Base-by-base conservation (phyloP, 108 stramenopile genomes). In the Skeletonema menzelii region DNA sequence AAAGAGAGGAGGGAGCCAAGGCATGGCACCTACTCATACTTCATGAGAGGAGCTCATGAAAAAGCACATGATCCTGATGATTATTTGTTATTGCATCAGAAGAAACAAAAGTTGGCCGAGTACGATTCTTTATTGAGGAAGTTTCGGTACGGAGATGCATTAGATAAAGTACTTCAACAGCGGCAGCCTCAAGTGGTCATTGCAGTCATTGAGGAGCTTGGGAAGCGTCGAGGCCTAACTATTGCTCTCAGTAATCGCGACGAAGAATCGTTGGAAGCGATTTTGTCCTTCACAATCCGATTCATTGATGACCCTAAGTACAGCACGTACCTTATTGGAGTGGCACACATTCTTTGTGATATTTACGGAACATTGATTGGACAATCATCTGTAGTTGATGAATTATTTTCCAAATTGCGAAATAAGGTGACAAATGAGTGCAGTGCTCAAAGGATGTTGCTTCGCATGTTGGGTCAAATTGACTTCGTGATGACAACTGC, bases 121-220 rank as follows among this genome's bases (percentile, higher is more conserved):
- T 97, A 86, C 71, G 93, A 97, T 82, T 22, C 70, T 19, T 67
- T 87, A 28, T 60, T 95, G 19, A 91, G 88, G 64, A 82, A 93
- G 76, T 97, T 97, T 79, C 83, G 90, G n/a, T 97, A 95, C 70
- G 89, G 87, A 12, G 92, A 94, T 73, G 96, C 96, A 8, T 73
- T 97, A 34, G 94, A 97, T 59, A 85, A 89, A 58, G 96, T 88
- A 6, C 67, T 97, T 47, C 80, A 67, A 8, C 80, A 89, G 8
- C 77, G 91, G 15, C 80, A 92, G 60, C 89, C 93, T 58, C 72
- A 79, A 63, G 77, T 66, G 20, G 82, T 80, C 28, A 79, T 91
- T 44, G 90, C 89, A 28, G 91, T 95, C 1, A 73, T 96, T 19
- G 96, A 96, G 80, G 96, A 93, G 59, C 73, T 97, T 32, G 91